Evolutionary conservation across 331 rosid species (phyloP).

Genomic region (Rosa hybrid): DNA sequence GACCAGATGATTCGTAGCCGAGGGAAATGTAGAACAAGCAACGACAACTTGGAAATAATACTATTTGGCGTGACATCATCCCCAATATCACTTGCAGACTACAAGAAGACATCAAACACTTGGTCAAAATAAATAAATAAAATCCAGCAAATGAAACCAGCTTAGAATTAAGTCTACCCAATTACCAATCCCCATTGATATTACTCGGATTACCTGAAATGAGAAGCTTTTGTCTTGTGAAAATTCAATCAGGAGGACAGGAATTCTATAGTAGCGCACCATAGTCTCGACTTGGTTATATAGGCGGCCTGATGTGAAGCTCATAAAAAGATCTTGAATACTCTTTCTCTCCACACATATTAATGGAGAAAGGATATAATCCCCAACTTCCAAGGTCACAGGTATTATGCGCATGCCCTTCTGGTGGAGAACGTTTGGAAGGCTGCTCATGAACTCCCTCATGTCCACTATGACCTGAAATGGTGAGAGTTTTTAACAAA

Average conservation of each 20-base stretch:
- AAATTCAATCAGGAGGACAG: conserved; percentile 91
- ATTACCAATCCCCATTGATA: neutral
- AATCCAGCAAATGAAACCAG: conserved; percentile 23
- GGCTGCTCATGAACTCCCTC: conserved; percentile 99
- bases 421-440: conserved; percentile 96
- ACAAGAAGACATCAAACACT: conserved; percentile 35
- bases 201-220: conserved; percentile 70
- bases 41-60: conserved; percentile 87
- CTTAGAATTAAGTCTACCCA: conserved; percentile 7
- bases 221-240: conserved; percentile 97
- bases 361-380: conserved; percentile 89
- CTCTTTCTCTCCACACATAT: conserved; percentile 98
- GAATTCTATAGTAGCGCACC: conserved; percentile 93
- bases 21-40: conserved; percentile 87
- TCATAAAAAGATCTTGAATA: conserved; percentile 94
- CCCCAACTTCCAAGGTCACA: conserved; percentile 95
- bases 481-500: conserved; percentile 26
- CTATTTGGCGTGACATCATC: conserved; percentile 91
- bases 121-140: neutral
- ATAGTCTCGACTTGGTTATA: conserved; percentile 94
- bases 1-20: conserved; percentile 95
- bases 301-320: conserved; percentile 97
- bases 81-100: conserved; percentile 95
- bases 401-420: conserved; percentile 92
- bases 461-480: conserved; percentile 93